Base-by-base conservation (phyloP, 805 yeast genomes). In the Candida alai region DNA sequence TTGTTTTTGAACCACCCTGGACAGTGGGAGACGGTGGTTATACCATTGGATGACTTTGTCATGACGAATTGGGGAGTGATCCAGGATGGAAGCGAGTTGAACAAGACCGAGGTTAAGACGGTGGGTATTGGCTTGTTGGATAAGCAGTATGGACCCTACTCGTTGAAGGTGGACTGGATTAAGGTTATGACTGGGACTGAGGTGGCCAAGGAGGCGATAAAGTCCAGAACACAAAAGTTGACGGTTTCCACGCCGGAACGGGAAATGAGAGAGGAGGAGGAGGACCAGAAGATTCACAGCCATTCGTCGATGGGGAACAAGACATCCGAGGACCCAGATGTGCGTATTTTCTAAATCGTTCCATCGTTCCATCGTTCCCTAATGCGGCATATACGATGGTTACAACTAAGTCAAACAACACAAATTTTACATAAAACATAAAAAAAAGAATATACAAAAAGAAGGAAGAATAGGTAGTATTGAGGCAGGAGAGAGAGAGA, bases 101-200 rank as follows among this genome's bases (percentile, higher is more conserved):
- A 84, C 52, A 76, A 73, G 47, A 65, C 74, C 14, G 74, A 75
- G 42, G 75, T 85, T 33, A 77, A 78, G 47, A 80, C 89, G 4
- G 63, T 85, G 13, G 95, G 95, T 2, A 59, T 85, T 21, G 93
- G 95, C 6, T 70, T 85, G 27, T 68, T 83, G 31, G 95, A 86
- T 54, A 74, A 80, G 36, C 81, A 78, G 53, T 80, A 76, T 45
- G 95, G 95, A 0, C 87, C 89, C 2, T 85, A 68, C 54, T 68
- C 73, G 26, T 65, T 85, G 40, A 73, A 81, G 40, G 59, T 85
- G 26, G 93, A 83, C 46, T 79, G 82, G 73, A 70, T 85, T 38
- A 83, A 80, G 52, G 87, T 76, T 19, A 70, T 78, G 62, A 71
- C 76, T 6, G 83, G 81, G 11, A 65, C 62, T 1, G 76, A 71